Evolutionary conservation across 768 basidiomycete species (phyloP).

Genomic region (Russula ochroleuca): DNA sequence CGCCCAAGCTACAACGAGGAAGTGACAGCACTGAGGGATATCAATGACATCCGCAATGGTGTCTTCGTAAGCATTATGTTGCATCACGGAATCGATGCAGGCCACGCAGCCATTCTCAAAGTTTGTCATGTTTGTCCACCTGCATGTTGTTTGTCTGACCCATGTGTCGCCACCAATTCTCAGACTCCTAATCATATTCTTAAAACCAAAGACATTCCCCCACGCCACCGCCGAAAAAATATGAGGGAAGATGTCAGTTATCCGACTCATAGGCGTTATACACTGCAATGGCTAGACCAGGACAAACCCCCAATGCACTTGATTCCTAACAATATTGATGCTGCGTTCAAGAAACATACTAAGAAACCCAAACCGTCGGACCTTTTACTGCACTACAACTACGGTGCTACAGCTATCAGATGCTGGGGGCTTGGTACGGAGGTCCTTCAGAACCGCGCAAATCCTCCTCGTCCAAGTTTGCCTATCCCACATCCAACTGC

Average conservation of each 20-base stretch:
- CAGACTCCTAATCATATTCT: background rate
- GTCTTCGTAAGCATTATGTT: background rate
- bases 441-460: background rate
- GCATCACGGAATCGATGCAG: no score
- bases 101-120: background rate
- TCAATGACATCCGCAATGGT: background rate
- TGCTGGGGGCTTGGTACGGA: background rate
- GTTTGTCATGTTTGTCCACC: background rate
- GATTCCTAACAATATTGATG: background rate
- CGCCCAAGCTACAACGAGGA: background rate
- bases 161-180: no score
- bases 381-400: background rate
- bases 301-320: background rate
- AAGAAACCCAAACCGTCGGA: background rate
- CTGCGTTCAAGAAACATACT: background rate
- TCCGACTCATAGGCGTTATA: background rate
- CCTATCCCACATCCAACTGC: background rate
- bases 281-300: background rate
- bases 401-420: background rate
- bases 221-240: background rate
- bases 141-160: background rate
- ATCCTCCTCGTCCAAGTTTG: background rate
- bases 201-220: background rate
- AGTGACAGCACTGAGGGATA: background rate
- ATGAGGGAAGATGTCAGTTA: background rate